phyloP scores from a whole-genome alignment of 139 green algal species.

The Tetraselmis chui region DNA sequence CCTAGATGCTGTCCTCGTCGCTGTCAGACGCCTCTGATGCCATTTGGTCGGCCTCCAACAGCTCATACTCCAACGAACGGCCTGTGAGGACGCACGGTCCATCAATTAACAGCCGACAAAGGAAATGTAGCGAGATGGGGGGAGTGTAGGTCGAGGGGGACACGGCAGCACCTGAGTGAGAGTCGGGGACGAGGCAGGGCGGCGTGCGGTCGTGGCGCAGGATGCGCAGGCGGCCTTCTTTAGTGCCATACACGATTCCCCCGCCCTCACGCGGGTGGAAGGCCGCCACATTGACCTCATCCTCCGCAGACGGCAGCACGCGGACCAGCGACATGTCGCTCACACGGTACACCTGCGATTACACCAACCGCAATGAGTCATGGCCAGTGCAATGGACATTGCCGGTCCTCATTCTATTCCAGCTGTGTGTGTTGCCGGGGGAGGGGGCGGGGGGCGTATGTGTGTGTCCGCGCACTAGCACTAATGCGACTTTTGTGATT shows the following conservation, averaged over 20 bases:
- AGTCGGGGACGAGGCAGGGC: not conserved
- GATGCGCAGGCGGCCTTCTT: conserved; percentile 74
- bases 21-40: not conserved
- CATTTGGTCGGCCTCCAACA: not conserved
- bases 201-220: not conserved
- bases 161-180: not conserved
- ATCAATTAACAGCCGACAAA: too few relatives aligned
- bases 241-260: conserved; percentile 89
- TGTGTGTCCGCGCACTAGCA: too few relatives aligned
- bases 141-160: not conserved
- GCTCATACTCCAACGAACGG: not conserved
- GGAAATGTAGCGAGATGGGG: not conserved
- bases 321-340: conserved; percentile 63
- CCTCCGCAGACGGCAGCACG: conserved; percentile 68
- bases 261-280: conserved; percentile 72
- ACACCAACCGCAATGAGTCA: too few relatives aligned
- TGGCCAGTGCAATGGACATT: too few relatives aligned
- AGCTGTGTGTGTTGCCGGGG: too few relatives aligned
- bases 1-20: not conserved
- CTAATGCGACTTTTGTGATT: too few relatives aligned
- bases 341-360: conserved; percentile 31
- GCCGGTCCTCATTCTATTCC: too few relatives aligned
- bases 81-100: too few relatives aligned
- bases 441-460: too few relatives aligned
- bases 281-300: conserved; percentile 87